Base-by-base conservation (phyloP, 768 basidiomycete species). In the Tubosaeta brunneosetosa region DNA sequence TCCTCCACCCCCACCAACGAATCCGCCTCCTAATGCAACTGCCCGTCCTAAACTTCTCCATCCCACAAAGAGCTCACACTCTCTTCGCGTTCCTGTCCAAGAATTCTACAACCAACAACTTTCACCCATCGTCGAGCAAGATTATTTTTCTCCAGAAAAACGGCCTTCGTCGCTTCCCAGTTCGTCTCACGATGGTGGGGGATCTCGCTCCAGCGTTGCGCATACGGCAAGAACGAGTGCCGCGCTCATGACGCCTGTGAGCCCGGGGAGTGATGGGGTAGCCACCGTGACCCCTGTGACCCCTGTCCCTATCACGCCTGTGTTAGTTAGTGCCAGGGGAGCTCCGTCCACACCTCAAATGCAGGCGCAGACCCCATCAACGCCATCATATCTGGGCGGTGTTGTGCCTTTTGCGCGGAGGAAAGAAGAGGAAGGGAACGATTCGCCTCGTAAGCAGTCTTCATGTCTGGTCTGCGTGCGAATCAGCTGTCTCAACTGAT, bases 91-190 rank as follows among this genome's bases (percentile, higher is more conserved):
- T 14, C 73, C 77, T 26, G 49, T 64, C 19, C 65, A 62, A 31
- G 70, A 61, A 47, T 59, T 57, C 31, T 63, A 57, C 48, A 65
- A 56, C 46, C 61, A 59, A 46, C 84, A 77, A 42, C 75, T 86
- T 34, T 85, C 85, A 2, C 84, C 86, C 0, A 86, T 87, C 37
- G 75, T 74, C 9, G 86, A 86, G 66, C 78, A 78, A 57, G 81
- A 85, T 49, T 84, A 84, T 59, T 62, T 81, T 50, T 81, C 83
- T 6, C 81, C 81, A 0, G 73, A 74, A 45, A 71, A 68, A 53
- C 68, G 70, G 32, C 68, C 72, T 47, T 66, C 47, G 40, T 73
- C 69, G 47, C 65, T 71, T 38, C 67, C 55, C 13, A 66, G 55
- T 48, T 68, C 56, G 4, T 65, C 61, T 49, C 49, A 57, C 38